These are phyloP conservation scores for Mycena rosella DNA, from an alignment of 768 basidiomycete species.

Conservation along the genomic window DNA sequence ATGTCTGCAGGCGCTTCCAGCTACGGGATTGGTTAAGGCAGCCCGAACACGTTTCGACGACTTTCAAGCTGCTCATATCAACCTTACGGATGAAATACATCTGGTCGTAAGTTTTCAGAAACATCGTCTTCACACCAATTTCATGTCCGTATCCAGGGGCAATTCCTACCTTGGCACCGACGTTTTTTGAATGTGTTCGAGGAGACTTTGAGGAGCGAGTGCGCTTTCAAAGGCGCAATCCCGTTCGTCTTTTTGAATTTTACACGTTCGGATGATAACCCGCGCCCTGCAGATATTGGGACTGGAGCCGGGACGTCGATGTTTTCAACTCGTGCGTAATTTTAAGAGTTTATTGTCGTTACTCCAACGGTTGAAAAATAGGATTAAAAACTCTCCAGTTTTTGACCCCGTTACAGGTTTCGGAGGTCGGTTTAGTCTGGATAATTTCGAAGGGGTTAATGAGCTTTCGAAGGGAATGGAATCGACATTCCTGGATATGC, in stretches of 20 bases:
- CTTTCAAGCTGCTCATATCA: slow-evolving; percentile 41
- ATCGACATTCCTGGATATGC: slow-evolving; percentile 42
- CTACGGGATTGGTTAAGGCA: slow-evolving; percentile 5
- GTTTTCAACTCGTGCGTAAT: slow-evolving; percentile 20
- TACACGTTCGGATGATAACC: neutral
- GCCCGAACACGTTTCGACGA: slow-evolving; percentile 40
- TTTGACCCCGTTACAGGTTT: slow-evolving; percentile 37
- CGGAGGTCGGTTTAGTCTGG: slow-evolving; percentile 23
- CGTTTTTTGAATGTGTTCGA: slow-evolving; percentile 43
- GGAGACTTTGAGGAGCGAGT: slow-evolving; percentile 42
- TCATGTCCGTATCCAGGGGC: slow-evolving; percentile 38
- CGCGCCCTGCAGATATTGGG: slow-evolving; percentile 30
- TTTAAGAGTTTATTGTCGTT: neutral
- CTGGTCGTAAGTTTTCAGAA: slow-evolving; percentile 32
- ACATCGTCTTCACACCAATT: neutral
- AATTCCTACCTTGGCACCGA: slow-evolving; percentile 51
- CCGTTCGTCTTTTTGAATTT: slow-evolving; percentile 31
- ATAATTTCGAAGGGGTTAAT: neutral
- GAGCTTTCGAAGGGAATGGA: slow-evolving; percentile 48
- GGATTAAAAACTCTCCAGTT: slow-evolving; percentile 33
- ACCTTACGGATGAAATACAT: slow-evolving; percentile 37
- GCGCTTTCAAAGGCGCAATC: slow-evolving; percentile 42
- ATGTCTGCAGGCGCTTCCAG: slow-evolving; percentile 33
- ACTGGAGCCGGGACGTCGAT: slow-evolving; percentile 38
- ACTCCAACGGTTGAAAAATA: neutral